Evolutionary conservation across 1,284 basidiomycete species (phyloP).

Genomic region (Tilletia walkeri): DNA sequence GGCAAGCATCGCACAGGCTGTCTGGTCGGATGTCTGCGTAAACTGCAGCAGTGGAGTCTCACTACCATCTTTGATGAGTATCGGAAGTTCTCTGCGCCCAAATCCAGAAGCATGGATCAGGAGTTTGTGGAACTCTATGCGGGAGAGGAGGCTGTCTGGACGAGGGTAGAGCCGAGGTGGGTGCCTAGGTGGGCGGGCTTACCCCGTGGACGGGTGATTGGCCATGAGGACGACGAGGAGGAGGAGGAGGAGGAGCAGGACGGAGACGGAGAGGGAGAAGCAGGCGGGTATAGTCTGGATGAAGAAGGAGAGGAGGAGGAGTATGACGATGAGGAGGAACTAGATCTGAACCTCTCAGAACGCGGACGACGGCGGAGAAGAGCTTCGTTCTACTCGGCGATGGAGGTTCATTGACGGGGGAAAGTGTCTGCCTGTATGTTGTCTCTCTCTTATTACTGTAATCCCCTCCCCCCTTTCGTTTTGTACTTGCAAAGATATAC

Average conservation of each 20-base stretch:
- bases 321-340: not conserved
- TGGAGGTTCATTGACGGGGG: too few relatives aligned
- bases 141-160: conserved; percentile 31
- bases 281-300: not conserved
- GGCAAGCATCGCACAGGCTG: conserved; percentile 65
- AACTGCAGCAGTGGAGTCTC: conserved; percentile 62
- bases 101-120: conserved; percentile 62
- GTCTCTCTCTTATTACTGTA: too few relatives aligned
- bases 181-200: conserved; percentile 30
- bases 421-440: too few relatives aligned
- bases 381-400: too few relatives aligned
- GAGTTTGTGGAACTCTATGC: conserved; percentile 62
- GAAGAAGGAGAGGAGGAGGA: not conserved
- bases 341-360: too few relatives aligned
- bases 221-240: not conserved
- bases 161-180: conserved; percentile 23
- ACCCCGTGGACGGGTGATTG: not conserved
- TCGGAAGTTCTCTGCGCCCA: conserved; percentile 60
- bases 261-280: not conserved
- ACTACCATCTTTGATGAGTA: conserved; percentile 64
- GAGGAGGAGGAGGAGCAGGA: not conserved
- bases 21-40: conserved; percentile 62
- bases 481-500: too few relatives aligned
- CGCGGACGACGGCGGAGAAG: too few relatives aligned
- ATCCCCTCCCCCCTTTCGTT: too few relatives aligned